Conservation (phyloP, 2,329 filamentous ascomycete genomes). For the Arthrobotrys musiformis region DNA sequence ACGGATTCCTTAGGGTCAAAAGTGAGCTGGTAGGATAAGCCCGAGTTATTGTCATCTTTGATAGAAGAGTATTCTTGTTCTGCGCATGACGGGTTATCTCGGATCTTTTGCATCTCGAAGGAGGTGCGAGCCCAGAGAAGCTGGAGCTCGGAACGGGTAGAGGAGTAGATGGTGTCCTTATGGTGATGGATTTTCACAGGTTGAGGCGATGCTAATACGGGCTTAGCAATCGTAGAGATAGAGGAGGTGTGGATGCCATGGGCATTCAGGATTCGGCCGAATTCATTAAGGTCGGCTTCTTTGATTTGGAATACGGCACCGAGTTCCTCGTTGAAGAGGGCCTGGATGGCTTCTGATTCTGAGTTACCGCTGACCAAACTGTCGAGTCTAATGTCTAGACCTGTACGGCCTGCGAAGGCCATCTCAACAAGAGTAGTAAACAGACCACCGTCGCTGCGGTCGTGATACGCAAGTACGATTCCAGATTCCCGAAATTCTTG, state of each 20-base stretch:
- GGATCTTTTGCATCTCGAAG: constrained; percentile 86
- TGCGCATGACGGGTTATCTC: constrained; percentile 88
- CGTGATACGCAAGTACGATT: constrained; percentile 91
- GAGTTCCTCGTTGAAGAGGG: constrained; percentile 94
- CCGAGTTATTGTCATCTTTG: constrained; percentile 78
- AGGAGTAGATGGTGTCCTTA: constrained; percentile 74
- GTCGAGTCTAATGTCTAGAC: constrained; percentile 85
- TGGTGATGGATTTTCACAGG: constrained; percentile 79
- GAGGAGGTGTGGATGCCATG: constrained; percentile 81
- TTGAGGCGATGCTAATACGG: constrained; percentile 65
- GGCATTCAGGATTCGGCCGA: constrained; percentile 89
- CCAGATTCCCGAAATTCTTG: constrained; percentile 73
- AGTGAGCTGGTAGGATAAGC: constrained; percentile 83
- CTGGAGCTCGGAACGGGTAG: constrained; percentile 79
- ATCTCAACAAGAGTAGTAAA: constrained; percentile 93
- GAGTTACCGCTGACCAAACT: constrained; percentile 71
- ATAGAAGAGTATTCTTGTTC: constrained; percentile 83
- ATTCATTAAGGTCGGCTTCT: constrained; percentile 82
- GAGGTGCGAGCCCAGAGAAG: constrained; percentile 90
- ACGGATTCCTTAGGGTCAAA: constrained; percentile 71
- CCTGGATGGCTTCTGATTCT: constrained; percentile 74
- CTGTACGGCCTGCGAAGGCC: constrained; percentile 96
- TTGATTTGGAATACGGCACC: constrained; percentile 96
- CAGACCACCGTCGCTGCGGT: constrained; percentile 90
- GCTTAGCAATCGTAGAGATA: constrained; percentile 70